phyloP scores from a whole-genome alignment of 2,329 filamentous ascomycete genomes.

The Teratosphaeria pseudoeucalypti region DNA sequence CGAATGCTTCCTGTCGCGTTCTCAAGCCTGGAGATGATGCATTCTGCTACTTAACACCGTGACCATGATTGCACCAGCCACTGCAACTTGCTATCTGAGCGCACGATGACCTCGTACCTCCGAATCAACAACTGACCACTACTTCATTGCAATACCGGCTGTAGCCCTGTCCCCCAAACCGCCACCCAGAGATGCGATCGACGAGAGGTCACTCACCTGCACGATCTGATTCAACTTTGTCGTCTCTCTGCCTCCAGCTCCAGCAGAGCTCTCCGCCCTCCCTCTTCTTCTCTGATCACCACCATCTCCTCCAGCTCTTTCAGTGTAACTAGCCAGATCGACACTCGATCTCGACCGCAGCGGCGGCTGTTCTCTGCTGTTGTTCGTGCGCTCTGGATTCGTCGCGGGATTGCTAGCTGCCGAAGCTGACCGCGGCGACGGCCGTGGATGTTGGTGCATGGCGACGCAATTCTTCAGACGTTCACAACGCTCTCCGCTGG shows the following conservation, averaged over 20 bases:
- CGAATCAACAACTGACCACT: not conserved
- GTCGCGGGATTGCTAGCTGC: conserved; percentile 62
- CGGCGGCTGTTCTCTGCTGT: conserved; percentile 53
- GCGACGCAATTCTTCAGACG: conserved; percentile 2
- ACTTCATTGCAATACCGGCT: not conserved
- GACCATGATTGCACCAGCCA: too few species aligned
- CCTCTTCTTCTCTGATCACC: conserved; percentile 23
- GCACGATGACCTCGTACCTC: too few species aligned
- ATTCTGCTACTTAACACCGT: too few species aligned
- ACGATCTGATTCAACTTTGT: conserved; percentile 88
- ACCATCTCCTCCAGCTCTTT: conserved; percentile 38
- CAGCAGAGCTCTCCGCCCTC: conserved; percentile 33
- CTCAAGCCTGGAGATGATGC: too few species aligned
- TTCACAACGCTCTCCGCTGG: not conserved
- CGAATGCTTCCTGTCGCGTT: too few species aligned
- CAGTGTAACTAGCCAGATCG: conserved; percentile 39
- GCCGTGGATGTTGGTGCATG: conserved; percentile 88
- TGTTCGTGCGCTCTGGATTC: conserved; percentile 61
- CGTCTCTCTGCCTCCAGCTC: conserved; percentile 46
- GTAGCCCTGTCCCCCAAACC: not conserved
- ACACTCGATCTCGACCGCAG: conserved; percentile 45
- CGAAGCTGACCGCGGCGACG: conserved; percentile 60
- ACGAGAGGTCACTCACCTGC: conserved; percentile 48
- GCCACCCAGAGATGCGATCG: not conserved
- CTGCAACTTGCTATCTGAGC: too few species aligned